Evolutionary conservation across 2,329 filamentous ascomycete genomes (phyloP).

Genomic region (Pestalotiopsis sp.): DNA sequence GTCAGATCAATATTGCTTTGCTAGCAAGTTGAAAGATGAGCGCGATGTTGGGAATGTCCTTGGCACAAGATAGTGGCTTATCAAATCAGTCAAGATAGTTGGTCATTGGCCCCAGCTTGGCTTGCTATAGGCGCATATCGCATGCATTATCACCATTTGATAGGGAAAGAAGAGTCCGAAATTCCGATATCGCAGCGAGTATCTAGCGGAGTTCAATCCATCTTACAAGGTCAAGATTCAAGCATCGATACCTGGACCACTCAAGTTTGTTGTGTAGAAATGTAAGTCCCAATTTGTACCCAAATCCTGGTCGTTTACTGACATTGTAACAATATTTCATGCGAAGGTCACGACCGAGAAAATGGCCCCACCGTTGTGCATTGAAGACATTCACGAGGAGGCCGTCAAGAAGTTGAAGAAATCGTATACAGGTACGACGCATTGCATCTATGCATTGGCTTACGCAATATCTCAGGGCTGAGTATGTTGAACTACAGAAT

Average conservation of each 20-base stretch:
- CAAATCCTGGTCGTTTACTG: not conserved
- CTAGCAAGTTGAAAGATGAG: too few species aligned
- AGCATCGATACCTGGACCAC: not conserved
- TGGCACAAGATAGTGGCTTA: not conserved
- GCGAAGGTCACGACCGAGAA: not conserved
- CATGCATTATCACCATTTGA: not conserved
- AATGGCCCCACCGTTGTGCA: not conserved
- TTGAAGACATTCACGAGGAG: not conserved
- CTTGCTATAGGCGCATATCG: not conserved
- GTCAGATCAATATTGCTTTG: too few species aligned
- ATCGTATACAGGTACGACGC: not conserved
- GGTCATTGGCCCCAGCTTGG: not conserved
- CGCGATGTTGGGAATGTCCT: too few species aligned
- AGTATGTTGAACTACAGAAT: not conserved
- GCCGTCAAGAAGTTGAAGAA: not conserved
- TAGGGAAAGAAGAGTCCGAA: not conserved
- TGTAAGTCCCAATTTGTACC: too few species aligned
- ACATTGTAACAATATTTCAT: not conserved
- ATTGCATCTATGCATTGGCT: not conserved
- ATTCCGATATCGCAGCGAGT: not conserved
- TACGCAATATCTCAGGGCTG: not conserved
- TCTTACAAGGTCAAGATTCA: not conserved
- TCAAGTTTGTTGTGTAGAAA: not conserved
- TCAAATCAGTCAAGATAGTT: not conserved
- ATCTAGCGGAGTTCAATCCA: not conserved